Conservation (phyloP, 2,329 filamentous ascomycete species). For the Basipetospora chlamydospora region DNA sequence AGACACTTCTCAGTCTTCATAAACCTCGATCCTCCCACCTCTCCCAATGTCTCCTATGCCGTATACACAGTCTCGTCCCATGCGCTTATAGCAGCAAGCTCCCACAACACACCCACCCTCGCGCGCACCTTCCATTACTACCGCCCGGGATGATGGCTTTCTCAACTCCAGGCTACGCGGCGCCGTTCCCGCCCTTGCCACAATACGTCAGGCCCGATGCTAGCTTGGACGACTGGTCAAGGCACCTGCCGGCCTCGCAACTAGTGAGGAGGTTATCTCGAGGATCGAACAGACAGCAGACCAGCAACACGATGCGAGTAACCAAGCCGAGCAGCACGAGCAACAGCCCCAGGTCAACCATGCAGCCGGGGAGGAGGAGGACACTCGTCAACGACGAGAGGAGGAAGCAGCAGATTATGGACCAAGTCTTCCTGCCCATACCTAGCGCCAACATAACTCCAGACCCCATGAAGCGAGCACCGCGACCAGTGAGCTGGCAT, state of each 20-base stretch:
- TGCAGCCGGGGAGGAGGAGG: conserved; percentile 34
- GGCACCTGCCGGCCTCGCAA: conserved; percentile 33
- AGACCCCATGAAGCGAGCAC: conserved; percentile 16
- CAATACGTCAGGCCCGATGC: conserved; percentile 18
- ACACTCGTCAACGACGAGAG: conserved; percentile 38
- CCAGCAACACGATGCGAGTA: conserved; percentile 40
- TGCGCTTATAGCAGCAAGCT: no score
- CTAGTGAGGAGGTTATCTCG: conserved; percentile 32
- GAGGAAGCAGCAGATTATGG: conserved; percentile 30
- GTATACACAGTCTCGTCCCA: no score
- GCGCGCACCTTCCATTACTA: no score
- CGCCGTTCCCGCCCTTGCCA: conserved; percentile 12
- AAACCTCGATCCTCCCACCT: no score
- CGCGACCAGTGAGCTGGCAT: conserved; percentile 63
- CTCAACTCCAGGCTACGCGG: background rate
- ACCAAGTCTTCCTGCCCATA: conserved; percentile 17
- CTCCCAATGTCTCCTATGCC: no score
- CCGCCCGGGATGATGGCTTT: no score
- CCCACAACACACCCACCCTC: no score
- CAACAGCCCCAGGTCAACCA: conserved; percentile 49
- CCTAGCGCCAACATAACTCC: background rate
- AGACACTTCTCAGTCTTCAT: no score
- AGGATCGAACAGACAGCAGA: conserved; percentile 31
- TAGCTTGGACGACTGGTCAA: conserved; percentile 35
- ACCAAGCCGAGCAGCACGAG: conserved; percentile 52